phyloP scores from a whole-genome alignment of 2,329 filamentous ascomycete species.

The Diaporthe batatas region DNA sequence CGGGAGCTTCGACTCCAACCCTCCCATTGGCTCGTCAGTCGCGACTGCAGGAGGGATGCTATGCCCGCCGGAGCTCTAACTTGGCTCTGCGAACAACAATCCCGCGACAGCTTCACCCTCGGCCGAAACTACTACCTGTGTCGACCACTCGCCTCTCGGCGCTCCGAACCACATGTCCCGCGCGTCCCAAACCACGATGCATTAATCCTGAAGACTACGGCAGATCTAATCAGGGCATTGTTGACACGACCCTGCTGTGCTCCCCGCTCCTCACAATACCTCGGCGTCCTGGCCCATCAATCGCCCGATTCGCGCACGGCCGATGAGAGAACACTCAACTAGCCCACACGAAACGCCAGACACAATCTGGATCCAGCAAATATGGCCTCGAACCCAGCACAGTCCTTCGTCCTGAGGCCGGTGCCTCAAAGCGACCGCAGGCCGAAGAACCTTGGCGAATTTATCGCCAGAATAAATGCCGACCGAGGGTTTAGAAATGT shows the following conservation, averaged over 20 bases:
- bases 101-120: conserved; percentile 21
- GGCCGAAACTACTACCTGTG: background rate
- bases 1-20: conserved; percentile 3
- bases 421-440: conserved; percentile 70
- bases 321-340: background rate
- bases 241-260: background rate
- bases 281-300: no score
- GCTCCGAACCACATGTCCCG: background rate
- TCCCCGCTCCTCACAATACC: background rate
- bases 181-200: background rate
- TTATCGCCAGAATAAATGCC: conserved; percentile 82
- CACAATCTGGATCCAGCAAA: background rate
- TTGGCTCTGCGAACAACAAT: conserved; percentile 3
- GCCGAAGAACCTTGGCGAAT: conserved; percentile 75
- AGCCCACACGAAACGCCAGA: background rate
- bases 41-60: conserved; percentile 19
- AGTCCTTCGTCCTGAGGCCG: conserved; percentile 72
- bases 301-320: no score
- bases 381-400: conserved; percentile 44
- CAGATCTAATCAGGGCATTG: no score
- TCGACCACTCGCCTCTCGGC: background rate
- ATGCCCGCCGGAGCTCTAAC: background rate
- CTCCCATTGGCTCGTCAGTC: conserved; percentile 34
- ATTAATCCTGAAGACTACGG: background rate
- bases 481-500: conserved; percentile 87